These are phyloP conservation scores for Fusarium albidum DNA, from an alignment of 2,329 filamentous ascomycete genomes.

Conservation along the genomic window DNA sequence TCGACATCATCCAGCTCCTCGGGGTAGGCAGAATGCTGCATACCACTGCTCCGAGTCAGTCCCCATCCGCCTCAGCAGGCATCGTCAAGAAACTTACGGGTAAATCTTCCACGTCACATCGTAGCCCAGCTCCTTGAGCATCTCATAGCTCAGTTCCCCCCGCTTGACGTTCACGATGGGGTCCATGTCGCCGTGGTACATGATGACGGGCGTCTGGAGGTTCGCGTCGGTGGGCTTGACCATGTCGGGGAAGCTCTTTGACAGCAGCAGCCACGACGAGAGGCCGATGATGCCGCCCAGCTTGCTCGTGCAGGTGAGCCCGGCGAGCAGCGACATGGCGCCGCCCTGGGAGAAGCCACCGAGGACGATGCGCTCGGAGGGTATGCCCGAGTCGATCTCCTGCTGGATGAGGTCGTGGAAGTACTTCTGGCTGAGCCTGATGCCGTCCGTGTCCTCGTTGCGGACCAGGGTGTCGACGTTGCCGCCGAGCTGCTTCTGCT, in stretches of 20 bases:
- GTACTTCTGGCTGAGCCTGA: slow-evolving; percentile 76
- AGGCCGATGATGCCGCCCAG: slow-evolving; percentile 89
- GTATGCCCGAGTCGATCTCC: slow-evolving; percentile 83
- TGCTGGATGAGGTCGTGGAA: slow-evolving; percentile 81
- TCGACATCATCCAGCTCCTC: slow-evolving; percentile 87
- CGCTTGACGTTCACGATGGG: slow-evolving; percentile 74
- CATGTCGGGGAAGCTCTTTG: slow-evolving; percentile 52
- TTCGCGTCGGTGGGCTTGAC: slow-evolving; percentile 53
- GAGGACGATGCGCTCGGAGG: slow-evolving; percentile 82
- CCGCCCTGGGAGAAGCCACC: slow-evolving; percentile 90
- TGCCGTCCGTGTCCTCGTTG: slow-evolving; percentile 74
- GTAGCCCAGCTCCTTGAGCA: slow-evolving; percentile 74
- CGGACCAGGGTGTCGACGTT: slow-evolving; percentile 42
- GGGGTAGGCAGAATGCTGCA: slow-evolving; percentile 78
- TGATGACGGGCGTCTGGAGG: slow-evolving; percentile 82
- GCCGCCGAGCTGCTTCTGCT: slow-evolving; percentile 46
- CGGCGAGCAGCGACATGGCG: slow-evolving; percentile 84
- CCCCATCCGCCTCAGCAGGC: neutral
- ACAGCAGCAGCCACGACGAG: slow-evolving; percentile 81
- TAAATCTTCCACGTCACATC: slow-evolving; percentile 81
- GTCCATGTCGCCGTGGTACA: slow-evolving; percentile 87
- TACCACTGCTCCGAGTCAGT: slow-evolving; percentile 56
- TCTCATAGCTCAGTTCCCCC: slow-evolving; percentile 72
- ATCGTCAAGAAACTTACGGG: slow-evolving; percentile 59
- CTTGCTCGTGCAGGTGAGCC: slow-evolving; percentile 75